Evolutionary conservation across 2,329 filamentous ascomycete species (phyloP).

Genomic region (Pseudogymnoascus sp.): DNA sequence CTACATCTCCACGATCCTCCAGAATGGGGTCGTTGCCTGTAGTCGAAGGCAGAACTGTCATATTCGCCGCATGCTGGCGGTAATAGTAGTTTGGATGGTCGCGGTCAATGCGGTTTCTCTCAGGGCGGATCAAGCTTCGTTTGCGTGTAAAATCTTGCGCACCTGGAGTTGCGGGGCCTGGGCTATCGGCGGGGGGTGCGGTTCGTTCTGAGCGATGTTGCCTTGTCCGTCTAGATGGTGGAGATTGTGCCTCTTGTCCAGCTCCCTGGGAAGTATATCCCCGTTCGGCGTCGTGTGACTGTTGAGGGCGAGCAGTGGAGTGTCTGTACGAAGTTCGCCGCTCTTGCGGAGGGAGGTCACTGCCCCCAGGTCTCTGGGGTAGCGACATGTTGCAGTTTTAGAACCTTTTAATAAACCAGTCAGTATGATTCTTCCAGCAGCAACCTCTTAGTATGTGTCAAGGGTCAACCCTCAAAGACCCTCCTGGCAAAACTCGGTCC

Average conservation of each 20-base stretch:
- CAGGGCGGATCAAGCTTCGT: slow-evolving; percentile 80
- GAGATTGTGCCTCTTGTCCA: slow-evolving; percentile 14
- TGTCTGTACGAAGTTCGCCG: slow-evolving; percentile 59
- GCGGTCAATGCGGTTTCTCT: slow-evolving; percentile 75
- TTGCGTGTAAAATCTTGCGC: slow-evolving; percentile 55
- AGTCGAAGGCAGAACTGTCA: slow-evolving; percentile 81
- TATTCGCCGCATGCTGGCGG: slow-evolving; percentile 86
- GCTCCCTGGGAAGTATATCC: slow-evolving; percentile 31
- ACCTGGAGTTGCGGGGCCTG: slow-evolving; percentile 20
- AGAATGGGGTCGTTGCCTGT: slow-evolving; percentile 86
- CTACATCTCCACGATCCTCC: slow-evolving; percentile 62
- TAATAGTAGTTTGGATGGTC: slow-evolving; percentile 96
- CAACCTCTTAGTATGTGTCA: neutral
- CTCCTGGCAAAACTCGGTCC: neutral
- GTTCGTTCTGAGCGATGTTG: slow-evolving; percentile 20
- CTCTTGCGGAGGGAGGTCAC: slow-evolving; percentile 50
- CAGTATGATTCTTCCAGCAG: neutral
- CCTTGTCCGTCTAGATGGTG: slow-evolving; percentile 5
- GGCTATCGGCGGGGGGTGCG: slow-evolving; percentile 36
- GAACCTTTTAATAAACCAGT: neutral
- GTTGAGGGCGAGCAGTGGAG: slow-evolving; percentile 58
- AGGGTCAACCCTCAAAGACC: neutral
- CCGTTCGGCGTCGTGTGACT: slow-evolving; percentile 64
- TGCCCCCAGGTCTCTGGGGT: slow-evolving; percentile 57
- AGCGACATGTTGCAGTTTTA: slow-evolving; percentile 44